Conservation (phyloP, 768 basidiomycete genomes). For the Mycena galericulata region DNA sequence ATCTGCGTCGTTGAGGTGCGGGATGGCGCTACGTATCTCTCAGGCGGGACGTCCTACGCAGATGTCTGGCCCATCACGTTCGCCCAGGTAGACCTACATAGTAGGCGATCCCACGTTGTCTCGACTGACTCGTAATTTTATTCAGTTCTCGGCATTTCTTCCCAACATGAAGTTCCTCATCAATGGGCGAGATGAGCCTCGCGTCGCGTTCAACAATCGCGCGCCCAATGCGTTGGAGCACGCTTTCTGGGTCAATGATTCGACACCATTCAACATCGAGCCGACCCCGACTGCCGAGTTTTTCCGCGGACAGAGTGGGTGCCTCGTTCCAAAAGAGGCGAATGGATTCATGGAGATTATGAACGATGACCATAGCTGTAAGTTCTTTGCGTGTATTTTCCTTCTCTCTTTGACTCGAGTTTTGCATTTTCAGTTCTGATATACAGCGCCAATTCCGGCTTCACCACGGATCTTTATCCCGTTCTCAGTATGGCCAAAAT, state of each 20-base stretch:
- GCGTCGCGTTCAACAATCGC: slow-evolving; percentile 14
- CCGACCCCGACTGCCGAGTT: slow-evolving; percentile 1
- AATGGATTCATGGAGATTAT: not conserved
- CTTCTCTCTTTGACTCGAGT: not conserved
- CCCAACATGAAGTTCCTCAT: slow-evolving; percentile 21
- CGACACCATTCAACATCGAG: not conserved
- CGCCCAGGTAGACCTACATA: no score
- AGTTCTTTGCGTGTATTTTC: not conserved
- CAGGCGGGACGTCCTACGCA: not conserved
- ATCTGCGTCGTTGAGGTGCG: not conserved
- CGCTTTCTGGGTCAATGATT: not conserved
- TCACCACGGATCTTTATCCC: slow-evolving; percentile 24
- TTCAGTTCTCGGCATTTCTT: not conserved
- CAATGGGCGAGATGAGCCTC: slow-evolving; percentile 25
- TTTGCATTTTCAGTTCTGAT: slow-evolving; percentile 20
- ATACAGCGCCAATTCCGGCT: not conserved
- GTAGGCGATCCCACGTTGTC: no score
- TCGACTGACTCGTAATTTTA: no score
- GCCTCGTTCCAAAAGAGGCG: not conserved
- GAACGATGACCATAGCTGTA: not conserved
- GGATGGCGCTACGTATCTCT: not conserved
- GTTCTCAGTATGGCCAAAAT: slow-evolving; percentile 26
- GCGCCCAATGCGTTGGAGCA: not conserved
- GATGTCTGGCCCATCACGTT: not conserved
- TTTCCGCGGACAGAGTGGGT: slow-evolving; percentile 19